Evolutionary conservation across 2,329 filamentous ascomycete species (phyloP), one percentile per base, ranked within the genome.

Genomic region (Colletotrichum shisoi): DNA sequence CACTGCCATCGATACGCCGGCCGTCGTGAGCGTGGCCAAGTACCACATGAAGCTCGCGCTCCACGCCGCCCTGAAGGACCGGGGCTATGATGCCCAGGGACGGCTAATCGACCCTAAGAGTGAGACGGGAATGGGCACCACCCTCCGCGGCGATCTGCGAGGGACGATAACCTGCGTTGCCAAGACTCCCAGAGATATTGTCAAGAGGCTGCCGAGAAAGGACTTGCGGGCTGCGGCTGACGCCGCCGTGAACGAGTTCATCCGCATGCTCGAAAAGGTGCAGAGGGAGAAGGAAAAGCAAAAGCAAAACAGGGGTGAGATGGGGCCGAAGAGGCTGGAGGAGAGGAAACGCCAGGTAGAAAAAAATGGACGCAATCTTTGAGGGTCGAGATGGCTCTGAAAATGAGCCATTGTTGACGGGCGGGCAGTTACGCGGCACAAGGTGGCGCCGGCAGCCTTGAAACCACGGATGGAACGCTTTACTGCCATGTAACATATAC

Each of bases 1-100:
- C 27, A n/a, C 15, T 31, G 24, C 7, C 19, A 19, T 27, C 2
- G 53, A 31, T 37, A 24, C 11, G 5, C 46, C 60, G 1, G 21
- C 44, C 5, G n/a, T 67, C 15, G 61, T 64, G 4, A 67, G 44
- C 15, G 13, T 39, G 19, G 57, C 57, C 21, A 49, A 39, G 19
- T 48, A 45, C 13, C 19, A 19, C 15, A 49, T 49, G 15, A 59
- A 39, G 45, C 57, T 45, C 11, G 45, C 44, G 15, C 31, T 67
- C 4, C 53, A 48, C 15, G 46, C 64, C 15, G 31, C 64, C 37
- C 61, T 67, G 15, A 44, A 42, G 24, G 42, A 24, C 19, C 57
- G 61, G 21, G 64, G 64, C 9, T 67, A 59, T 19, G 64, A 64
- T 4, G 51, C 45, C 7, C 15, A 39, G 12, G 64, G 64, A 5